phyloP scores from a whole-genome alignment of 1,284 basidiomycete genomes.

The Amylostereum areolatum region DNA sequence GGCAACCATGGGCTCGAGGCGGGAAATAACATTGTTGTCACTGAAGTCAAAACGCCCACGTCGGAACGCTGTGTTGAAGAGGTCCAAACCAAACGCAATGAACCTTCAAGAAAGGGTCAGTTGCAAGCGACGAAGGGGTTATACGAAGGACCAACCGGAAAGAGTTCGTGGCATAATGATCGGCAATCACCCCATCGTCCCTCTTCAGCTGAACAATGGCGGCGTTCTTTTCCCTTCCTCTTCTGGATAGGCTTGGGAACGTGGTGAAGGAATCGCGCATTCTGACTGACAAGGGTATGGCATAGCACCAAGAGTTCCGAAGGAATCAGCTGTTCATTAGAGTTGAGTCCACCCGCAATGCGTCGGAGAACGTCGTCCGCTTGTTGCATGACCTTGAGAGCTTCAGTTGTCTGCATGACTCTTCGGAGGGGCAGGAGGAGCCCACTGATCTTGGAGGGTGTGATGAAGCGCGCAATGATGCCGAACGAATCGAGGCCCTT shows the following conservation, averaged over 20 bases:
- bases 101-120: conserved; percentile 53
- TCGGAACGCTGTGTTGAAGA: conserved; percentile 86
- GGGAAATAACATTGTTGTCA: conserved; percentile 64
- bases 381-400: conserved; percentile 76
- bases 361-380: conserved; percentile 88
- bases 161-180: conserved; percentile 83
- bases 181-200: conserved; percentile 45
- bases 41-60: conserved; percentile 85
- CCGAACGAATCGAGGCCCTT: conserved; percentile 84
- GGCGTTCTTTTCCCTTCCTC: conserved; percentile 38
- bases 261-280: conserved; percentile 76
- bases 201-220: conserved; percentile 79
- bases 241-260: conserved; percentile 34
- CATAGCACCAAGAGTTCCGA: conserved; percentile 78
- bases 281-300: conserved; percentile 87
- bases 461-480: conserved; percentile 72
- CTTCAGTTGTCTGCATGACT: conserved; percentile 84
- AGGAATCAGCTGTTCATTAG: conserved; percentile 71
- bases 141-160: conserved; percentile 47
- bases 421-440: conserved; percentile 80
- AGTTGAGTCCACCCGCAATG: conserved; percentile 80
- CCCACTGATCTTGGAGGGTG: conserved; percentile 69
- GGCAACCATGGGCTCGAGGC: conserved; percentile 83
- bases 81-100: conserved; percentile 87
- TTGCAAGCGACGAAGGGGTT: neutral